Conservation (phyloP, 257 asterid species). For the Solanum raphanifolium region DNA sequence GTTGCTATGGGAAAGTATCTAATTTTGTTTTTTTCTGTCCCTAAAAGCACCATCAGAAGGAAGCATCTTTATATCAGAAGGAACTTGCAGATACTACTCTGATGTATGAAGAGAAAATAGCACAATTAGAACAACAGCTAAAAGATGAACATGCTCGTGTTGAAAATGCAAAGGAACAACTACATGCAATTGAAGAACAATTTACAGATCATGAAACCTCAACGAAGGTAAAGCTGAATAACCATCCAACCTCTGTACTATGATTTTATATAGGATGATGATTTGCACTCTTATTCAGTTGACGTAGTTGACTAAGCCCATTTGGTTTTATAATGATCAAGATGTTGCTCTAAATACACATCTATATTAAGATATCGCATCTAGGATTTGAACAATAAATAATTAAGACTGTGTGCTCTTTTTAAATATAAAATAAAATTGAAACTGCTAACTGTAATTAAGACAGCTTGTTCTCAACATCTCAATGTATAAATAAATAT, state of each 20-base stretch:
- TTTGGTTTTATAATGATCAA: neutral
- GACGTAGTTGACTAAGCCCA: neutral
- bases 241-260: neutral
- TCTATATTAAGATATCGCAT: neutral
- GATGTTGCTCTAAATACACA: neutral
- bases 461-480: neutral
- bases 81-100: conserved; percentile 64
- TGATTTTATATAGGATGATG: neutral
- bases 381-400: neutral
- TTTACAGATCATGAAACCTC: conserved; percentile 32
- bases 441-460: neutral
- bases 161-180: conserved; percentile 40
- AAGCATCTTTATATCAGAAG: conserved; percentile 43
- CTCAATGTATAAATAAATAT: neutral
- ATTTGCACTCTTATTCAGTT: neutral
- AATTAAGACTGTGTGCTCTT: neutral
- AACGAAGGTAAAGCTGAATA: conserved; percentile 38
- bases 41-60: conserved; percentile 45
- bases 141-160: conserved; percentile 35
- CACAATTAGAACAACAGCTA: conserved; percentile 41
- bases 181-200: conserved; percentile 26
- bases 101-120: conserved; percentile 65
- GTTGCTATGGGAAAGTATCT: conserved; percentile 1
- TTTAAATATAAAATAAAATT: too few relatives aligned
- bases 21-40: conserved; percentile 4